phyloP scores from a whole-genome alignment of 257 asterid genomes.

The Striga asiatica region DNA sequence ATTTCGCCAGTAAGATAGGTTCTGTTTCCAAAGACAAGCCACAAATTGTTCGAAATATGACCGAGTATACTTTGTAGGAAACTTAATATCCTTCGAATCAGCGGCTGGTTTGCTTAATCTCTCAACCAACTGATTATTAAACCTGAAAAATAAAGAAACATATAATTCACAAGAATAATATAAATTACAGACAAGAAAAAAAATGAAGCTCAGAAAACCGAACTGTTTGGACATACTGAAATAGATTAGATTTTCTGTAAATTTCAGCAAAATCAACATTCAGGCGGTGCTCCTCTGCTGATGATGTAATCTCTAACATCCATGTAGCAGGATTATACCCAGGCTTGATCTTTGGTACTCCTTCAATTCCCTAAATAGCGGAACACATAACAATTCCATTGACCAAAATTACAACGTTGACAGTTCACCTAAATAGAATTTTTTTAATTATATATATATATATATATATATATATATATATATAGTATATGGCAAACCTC shows the following conservation, averaged over 20 bases:
- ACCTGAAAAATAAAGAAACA: constrained; percentile 32
- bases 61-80: constrained; percentile 68
- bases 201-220: background rate
- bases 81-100: constrained; percentile 63
- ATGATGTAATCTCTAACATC: constrained; percentile 87
- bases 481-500: constrained; percentile 39
- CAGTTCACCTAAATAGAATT: too few species aligned
- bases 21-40: constrained; percentile 93
- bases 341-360: constrained; percentile 60
- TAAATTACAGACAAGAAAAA: background rate
- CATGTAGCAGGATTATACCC: constrained; percentile 95
- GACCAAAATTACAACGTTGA: background rate
- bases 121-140: constrained; percentile 57
- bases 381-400: background rate
- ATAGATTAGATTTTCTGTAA: constrained; percentile 57
- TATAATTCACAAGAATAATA: constrained; percentile 1
- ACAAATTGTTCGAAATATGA: constrained; percentile 51
- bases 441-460: background rate
- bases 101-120: constrained; percentile 62
- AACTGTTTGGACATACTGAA: constrained; percentile 36
- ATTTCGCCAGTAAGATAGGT: constrained; percentile 92
- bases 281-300: constrained; percentile 61
- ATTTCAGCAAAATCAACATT: constrained; percentile 90
- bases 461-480: background rate
- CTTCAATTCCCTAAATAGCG: constrained; percentile 54